Percentiles rank a stretch among this genome's conserved stretches.
phyloP scores from a whole-genome alignment of 768 basidiomycete genomes.

The Suillus brevipes region DNA sequence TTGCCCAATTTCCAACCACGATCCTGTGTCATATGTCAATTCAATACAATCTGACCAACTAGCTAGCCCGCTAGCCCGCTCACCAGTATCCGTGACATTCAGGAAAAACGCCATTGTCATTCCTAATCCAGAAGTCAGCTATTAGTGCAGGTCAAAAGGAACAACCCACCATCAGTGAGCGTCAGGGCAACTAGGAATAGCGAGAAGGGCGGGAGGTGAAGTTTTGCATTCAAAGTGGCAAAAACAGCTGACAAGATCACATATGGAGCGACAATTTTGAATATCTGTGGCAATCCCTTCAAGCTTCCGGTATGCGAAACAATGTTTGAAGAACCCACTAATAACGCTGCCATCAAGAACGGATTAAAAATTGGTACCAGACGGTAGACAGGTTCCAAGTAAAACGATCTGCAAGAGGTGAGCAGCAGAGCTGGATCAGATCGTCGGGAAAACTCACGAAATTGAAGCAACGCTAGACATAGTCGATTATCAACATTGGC shows the following conservation, averaged over 20 bases:
- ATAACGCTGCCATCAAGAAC: conserved; percentile 74
- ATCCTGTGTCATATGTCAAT: conserved; percentile 44
- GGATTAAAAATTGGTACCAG: conserved; percentile 84
- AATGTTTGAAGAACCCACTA: conserved; percentile 43
- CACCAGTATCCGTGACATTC: conserved; percentile 78
- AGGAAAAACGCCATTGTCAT: conserved; percentile 87
- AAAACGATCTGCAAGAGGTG: conserved; percentile 60
- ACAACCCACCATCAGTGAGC: conserved; percentile 60
- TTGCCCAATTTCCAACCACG: conserved; percentile 89
- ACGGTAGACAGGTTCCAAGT: conserved; percentile 85
- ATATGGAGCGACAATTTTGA: conserved; percentile 83
- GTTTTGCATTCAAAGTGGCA: conserved; percentile 63
- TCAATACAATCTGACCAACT: not conserved
- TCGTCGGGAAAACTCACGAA: conserved; percentile 48
- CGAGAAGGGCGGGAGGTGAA: conserved; percentile 76
- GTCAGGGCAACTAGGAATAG: conserved; percentile 76
- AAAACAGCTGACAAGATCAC: conserved; percentile 71
- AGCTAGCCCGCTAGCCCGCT: conserved; percentile 15
- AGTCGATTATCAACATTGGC: conserved; percentile 5
- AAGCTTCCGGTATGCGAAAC: not conserved
- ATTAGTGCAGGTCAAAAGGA: conserved; percentile 14
- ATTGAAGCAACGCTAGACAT: conserved; percentile 72
- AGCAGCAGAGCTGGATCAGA: not conserved
- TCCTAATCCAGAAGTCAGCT: conserved; percentile 39
- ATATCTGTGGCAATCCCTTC: conserved; percentile 46